These are phyloP conservation scores for Zygosaccharomyces siamensis DNA, from an alignment of 805 yeast species.

Conservation along the genomic window DNA sequence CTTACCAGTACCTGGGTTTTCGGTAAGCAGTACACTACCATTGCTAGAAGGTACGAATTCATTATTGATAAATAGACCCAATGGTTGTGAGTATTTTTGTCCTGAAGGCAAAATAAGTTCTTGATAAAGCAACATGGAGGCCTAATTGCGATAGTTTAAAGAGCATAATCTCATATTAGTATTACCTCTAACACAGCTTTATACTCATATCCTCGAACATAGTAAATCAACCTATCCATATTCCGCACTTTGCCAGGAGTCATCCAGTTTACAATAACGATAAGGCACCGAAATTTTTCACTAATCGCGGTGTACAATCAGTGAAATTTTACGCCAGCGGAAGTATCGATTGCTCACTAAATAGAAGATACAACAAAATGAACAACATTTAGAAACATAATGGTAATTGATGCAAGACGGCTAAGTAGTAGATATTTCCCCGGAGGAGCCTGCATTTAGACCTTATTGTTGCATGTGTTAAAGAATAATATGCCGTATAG, in stretches of 20 bases:
- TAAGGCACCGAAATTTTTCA: not conserved
- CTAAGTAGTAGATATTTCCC: not conserved
- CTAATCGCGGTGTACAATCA: conserved; percentile 2
- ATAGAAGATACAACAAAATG: not conserved
- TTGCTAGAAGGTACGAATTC: conserved; percentile 56
- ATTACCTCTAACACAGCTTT: not conserved
- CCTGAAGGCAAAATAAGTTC: conserved; percentile 64
- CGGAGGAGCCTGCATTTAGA: not conserved
- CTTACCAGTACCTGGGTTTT: conserved; percentile 53
- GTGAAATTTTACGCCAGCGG: conserved; percentile 1
- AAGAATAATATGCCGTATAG: no score
- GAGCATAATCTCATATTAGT: not conserved
- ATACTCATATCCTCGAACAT: not conserved
- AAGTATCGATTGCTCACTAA: not conserved
- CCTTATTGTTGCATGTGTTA: not conserved
- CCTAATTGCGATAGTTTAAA: not conserved
- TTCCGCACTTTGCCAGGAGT: not conserved
- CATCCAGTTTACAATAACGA: not conserved
- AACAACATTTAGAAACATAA: not conserved
- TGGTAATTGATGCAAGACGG: not conserved
- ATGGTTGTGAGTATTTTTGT: conserved; percentile 59
- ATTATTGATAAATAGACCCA: conserved; percentile 72
- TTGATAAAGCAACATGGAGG: conserved; percentile 10
- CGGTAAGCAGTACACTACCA: conserved; percentile 36
- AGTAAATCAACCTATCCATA: not conserved